Evolutionary conservation across 2,329 filamentous ascomycete genomes (phyloP).

Genomic region (Aspergillus ochraceoroseus): DNA sequence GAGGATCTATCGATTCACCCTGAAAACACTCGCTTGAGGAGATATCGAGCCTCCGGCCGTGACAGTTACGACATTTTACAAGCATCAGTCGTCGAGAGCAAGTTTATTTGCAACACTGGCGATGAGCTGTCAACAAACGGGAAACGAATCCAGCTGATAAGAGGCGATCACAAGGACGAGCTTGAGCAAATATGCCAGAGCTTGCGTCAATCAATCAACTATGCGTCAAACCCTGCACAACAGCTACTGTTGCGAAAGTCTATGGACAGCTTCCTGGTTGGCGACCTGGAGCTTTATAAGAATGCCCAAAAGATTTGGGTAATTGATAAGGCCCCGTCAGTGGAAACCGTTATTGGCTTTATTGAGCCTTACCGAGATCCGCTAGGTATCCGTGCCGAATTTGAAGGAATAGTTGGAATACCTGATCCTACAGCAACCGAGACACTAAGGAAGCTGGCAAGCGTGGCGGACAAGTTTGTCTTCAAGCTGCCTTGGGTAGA

Average conservation of each 20-base stretch:
- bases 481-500: constrained; percentile 29
- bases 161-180: constrained; percentile 16
- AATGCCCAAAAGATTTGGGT: constrained; percentile 52
- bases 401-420: constrained; percentile 46
- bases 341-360: constrained; percentile 53
- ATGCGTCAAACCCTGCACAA: constrained; percentile 5
- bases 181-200: constrained; percentile 4
- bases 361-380: constrained; percentile 54
- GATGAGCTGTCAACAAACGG: not conserved
- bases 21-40: constrained; percentile 47
- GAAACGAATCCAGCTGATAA: constrained; percentile 4
- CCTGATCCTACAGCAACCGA: constrained; percentile 23
- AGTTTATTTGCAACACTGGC: not conserved
- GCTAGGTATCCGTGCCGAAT: constrained; percentile 51
- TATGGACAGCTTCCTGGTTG: constrained; percentile 41
- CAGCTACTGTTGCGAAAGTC: constrained; percentile 5
- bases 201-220: constrained; percentile 5
- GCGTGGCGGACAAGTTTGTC: constrained; percentile 10
- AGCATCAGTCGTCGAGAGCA: constrained; percentile 10
- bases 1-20: constrained; percentile 45
- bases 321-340: constrained; percentile 48
- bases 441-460: constrained; percentile 16
- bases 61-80: constrained; percentile 44
- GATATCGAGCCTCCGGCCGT: constrained; percentile 43
- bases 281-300: constrained; percentile 49